Percentiles rank a stretch among this genome's conserved stretches.
Conservation (phyloP, 192 early-diverging fungal genomes). For the Phycomyces nitens region DNA sequence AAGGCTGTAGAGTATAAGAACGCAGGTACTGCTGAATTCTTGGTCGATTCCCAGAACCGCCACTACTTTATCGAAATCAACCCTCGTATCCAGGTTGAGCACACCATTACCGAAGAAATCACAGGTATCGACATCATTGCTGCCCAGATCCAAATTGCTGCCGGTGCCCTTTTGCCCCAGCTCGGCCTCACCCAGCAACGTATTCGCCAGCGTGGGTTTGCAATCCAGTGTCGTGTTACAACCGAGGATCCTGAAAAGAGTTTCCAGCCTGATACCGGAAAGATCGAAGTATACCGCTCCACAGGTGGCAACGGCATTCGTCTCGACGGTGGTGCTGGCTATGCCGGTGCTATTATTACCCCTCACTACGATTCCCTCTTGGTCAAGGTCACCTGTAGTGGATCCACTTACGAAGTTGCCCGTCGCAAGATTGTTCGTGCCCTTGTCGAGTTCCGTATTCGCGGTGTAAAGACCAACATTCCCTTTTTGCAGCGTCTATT, state of each 20-base stretch:
- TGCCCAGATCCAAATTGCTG: slow-evolving; percentile 92
- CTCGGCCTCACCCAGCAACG: slow-evolving; percentile 79
- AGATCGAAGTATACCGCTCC: slow-evolving; percentile 92
- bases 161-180: slow-evolving; percentile 74
- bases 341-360: slow-evolving; percentile 87
- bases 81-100: slow-evolving; percentile 97
- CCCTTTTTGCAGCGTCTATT: slow-evolving; percentile 88
- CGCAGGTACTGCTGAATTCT: slow-evolving; percentile 96
- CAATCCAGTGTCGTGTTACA: slow-evolving; percentile 96
- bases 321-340: slow-evolving; percentile 86
- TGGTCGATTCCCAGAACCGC: slow-evolving; percentile 80
- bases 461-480: slow-evolving; percentile 96
- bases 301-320: slow-evolving; percentile 86
- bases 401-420: slow-evolving; percentile 85
- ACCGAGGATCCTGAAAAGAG: slow-evolving; percentile 89
- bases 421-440: slow-evolving; percentile 86
- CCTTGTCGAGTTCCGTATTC: slow-evolving; percentile 91
- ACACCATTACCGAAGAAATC: slow-evolving; percentile 96
- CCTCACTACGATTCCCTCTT: slow-evolving; percentile 95
- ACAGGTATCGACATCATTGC: slow-evolving; percentile 93
- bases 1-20: slow-evolving; percentile 86
- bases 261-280: slow-evolving; percentile 95
- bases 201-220: slow-evolving; percentile 77
- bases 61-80: slow-evolving; percentile 99
- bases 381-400: slow-evolving; percentile 88